Percentiles rank a stretch among this genome's conserved stretches.
Conservation (phyloP, 768 basidiomycete species). For the Saitozyma sp. region DNA sequence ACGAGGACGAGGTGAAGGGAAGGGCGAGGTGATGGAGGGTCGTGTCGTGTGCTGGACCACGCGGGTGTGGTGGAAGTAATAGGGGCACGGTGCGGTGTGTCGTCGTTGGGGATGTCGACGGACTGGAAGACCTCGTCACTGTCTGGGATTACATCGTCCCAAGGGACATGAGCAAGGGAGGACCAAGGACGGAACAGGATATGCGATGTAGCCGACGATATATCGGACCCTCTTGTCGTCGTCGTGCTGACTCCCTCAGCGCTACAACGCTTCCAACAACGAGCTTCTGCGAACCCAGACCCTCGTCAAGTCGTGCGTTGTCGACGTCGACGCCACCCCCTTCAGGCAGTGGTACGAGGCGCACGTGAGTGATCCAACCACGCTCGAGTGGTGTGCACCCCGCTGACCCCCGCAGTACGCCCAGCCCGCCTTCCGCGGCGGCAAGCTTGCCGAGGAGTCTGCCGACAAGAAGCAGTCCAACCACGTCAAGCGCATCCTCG, state of each 20-base stretch:
- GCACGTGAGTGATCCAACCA: slow-evolving; percentile 67
- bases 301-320: slow-evolving; percentile 92
- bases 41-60: neutral
- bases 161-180: too few relatives aligned
- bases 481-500: slow-evolving; percentile 81
- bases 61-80: neutral
- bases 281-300: slow-evolving; percentile 99
- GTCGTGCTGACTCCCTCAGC: slow-evolving; percentile 57
- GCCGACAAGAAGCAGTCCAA: slow-evolving; percentile 76
- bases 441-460: slow-evolving; percentile 61
- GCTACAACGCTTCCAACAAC: slow-evolving; percentile 99
- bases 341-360: slow-evolving; percentile 99
- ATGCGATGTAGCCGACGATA: neutral
- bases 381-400: neutral
- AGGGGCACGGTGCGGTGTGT: neutral
- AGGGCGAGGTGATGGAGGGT: neutral
- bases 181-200: neutral
- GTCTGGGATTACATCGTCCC: too few relatives aligned
- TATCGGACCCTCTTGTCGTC: neutral
- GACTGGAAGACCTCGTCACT: too few relatives aligned
- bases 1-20: neutral
- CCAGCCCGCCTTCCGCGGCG: slow-evolving; percentile 80
- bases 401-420: slow-evolving; percentile 67
- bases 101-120: too few relatives aligned
- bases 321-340: slow-evolving; percentile 96